These are phyloP conservation scores for Orbilia blumenaviensis DNA, from an alignment of 2,329 filamentous ascomycete genomes.

Conservation along the genomic window DNA sequence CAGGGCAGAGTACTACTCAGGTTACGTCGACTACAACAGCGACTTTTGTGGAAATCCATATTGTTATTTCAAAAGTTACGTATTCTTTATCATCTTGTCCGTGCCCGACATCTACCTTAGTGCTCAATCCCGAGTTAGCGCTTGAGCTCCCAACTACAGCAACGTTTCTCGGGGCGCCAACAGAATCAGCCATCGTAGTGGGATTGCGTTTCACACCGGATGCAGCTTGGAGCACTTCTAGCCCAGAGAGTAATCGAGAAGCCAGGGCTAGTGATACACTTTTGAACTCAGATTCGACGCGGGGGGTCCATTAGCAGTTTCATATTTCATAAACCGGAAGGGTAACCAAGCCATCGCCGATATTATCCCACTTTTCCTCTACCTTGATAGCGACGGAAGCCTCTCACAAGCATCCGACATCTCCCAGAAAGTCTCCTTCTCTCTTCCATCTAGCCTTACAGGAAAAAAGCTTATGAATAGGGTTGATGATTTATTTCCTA, in stretches of 20 bases:
- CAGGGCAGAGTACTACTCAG: background rate
- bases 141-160: background rate
- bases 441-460: background rate
- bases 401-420: background rate
- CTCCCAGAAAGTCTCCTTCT: background rate
- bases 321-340: background rate
- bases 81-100: background rate
- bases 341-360: background rate
- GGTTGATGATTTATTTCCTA: background rate
- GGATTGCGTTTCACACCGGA: background rate
- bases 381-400: background rate
- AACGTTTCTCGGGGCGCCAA: background rate
- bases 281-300: background rate
- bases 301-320: background rate
- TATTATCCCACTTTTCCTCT: background rate
- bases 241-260: too few relatives aligned
- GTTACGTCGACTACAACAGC: background rate
- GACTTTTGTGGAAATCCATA: constrained; percentile 1
- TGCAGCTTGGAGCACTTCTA: too few relatives aligned
- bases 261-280: too few relatives aligned
- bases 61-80: background rate
- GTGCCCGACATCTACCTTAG: background rate
- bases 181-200: background rate
- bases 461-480: background rate
- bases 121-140: background rate